Evolutionary conservation across 805 yeast species (phyloP).

Genomic region (Lachancea sp.): DNA sequence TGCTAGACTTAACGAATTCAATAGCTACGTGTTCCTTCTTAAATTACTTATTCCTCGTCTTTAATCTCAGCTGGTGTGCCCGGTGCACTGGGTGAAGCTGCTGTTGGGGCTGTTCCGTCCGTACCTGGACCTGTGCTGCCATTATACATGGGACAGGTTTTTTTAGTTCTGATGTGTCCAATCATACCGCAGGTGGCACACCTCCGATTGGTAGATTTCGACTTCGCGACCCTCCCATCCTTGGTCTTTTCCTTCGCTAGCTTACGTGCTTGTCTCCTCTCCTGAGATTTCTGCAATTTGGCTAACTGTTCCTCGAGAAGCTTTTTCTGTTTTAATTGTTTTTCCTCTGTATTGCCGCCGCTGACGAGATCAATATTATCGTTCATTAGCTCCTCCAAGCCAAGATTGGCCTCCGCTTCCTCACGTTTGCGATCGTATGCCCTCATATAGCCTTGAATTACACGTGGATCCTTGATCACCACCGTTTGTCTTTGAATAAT

Average conservation of each 20-base stretch:
- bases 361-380: slow-evolving; percentile 37
- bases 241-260: slow-evolving; percentile 39
- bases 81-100: neutral
- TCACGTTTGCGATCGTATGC: slow-evolving; percentile 58
- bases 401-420: slow-evolving; percentile 59
- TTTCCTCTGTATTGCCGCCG: slow-evolving; percentile 78
- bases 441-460: slow-evolving; percentile 76
- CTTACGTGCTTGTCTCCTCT: slow-evolving; percentile 53
- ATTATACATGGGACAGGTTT: slow-evolving; percentile 81
- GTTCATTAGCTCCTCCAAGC: slow-evolving; percentile 39
- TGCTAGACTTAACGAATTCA: neutral
- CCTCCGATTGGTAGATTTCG: slow-evolving; percentile 52
- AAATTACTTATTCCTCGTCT: neutral
- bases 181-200: slow-evolving; percentile 94
- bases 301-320: slow-evolving; percentile 79
- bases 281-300: slow-evolving; percentile 69
- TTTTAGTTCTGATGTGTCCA: slow-evolving; percentile 90
- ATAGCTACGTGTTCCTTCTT: too few species aligned
- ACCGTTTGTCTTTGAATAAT: slow-evolving; percentile 76
- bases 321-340: slow-evolving; percentile 68
- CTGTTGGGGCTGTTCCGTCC: slow-evolving; percentile 15
- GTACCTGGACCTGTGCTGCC: slow-evolving; percentile 25
- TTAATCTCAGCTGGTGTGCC: neutral
- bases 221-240: slow-evolving; percentile 20
- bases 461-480: slow-evolving; percentile 74